Evolutionary conservation across 169 alveolate species (phyloP), one percentile per base, ranked within the genome.

Genomic region (Cryptosporidium felis): DNA sequence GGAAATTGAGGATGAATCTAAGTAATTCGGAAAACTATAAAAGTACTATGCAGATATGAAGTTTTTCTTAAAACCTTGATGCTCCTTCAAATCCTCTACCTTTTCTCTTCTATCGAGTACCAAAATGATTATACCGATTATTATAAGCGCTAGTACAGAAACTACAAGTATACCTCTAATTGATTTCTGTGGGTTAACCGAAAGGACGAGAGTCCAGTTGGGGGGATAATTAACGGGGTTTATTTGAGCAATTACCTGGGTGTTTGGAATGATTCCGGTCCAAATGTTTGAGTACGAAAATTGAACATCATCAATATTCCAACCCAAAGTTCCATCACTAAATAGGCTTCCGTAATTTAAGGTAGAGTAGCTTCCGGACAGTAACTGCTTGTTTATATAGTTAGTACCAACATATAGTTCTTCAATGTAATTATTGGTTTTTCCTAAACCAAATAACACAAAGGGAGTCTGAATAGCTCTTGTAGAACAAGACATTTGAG

Each of bases 351-450:
- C 49, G 49, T 45, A 65, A n/a, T 49, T 62, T 5, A 65, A 46
- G 26, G 23, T 74, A 9, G 74, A 51, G 21, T 47, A 16, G 12
- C 58, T 46, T 47, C 46, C 21, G 26, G 38, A 34, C 30, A 65
- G 47, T 12, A 45, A 30, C 32, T 30, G 45, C 36, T 16, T 65
- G 14, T 45, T 46, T 26, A 58, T 58, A 36, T 49, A 49, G 36
- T 49, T 49, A 0, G 67, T 89, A 30, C 96, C 96, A 44, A 92
- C 90, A 58, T 92, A 92, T 34, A 93, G 88, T 80, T 93, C 96
- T 80, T 93, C 96, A 36, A 93, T 94, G 65, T 93, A 93, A 88
- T 93, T 93, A 80, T 93, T 93, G 12, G 96, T 93, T 80, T 92
- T 88, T 3, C 96, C 95, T 89, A 93, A 62, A 30, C 96, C 93